Evolutionary conservation across 805 yeast genomes (phyloP).

Genomic region (Ogataea henricii): DNA sequence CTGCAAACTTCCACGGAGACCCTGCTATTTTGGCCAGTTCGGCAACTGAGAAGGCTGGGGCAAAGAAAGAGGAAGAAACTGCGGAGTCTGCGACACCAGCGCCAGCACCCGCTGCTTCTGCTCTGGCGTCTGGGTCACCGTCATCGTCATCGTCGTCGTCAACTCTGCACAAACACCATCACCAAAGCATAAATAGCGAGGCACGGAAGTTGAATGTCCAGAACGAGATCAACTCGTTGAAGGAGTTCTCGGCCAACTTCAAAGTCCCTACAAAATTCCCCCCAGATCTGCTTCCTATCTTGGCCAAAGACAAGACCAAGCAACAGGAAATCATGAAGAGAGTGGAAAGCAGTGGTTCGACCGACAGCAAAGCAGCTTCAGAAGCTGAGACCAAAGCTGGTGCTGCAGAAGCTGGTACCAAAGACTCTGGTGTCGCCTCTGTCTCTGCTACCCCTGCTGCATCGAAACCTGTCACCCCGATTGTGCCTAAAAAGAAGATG

Average conservation of each 20-base stretch:
- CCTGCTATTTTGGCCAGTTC: conserved; percentile 67
- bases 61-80: not conserved
- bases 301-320: conserved; percentile 65
- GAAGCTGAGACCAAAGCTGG: conserved; percentile 10
- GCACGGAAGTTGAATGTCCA: conserved; percentile 50
- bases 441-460: not conserved
- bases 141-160: conserved; percentile 18
- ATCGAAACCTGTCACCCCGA: conserved; percentile 17
- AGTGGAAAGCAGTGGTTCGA: conserved; percentile 13
- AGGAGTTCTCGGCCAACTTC: conserved; percentile 79
- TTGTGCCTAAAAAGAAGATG: conserved; percentile 45
- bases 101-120: conserved; percentile 26
- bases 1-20: conserved; percentile 53
- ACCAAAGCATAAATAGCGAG: conserved; percentile 30
- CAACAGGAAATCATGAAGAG: conserved; percentile 58
- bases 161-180: conserved; percentile 10
- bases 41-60: conserved; percentile 30
- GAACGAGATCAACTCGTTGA: conserved; percentile 67
- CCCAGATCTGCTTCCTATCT: conserved; percentile 64
- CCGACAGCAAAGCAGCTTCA: not conserved
- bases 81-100: conserved; percentile 3
- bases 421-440: no score
- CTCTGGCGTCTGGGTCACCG: no score
- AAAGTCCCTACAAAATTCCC: conserved; percentile 58
- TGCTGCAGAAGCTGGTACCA: conserved; percentile 3